Evolutionary conservation across 2,329 filamentous ascomycete species (phyloP), one percentile per base, ranked within the genome.

Genomic region (Polychaeton citri): DNA sequence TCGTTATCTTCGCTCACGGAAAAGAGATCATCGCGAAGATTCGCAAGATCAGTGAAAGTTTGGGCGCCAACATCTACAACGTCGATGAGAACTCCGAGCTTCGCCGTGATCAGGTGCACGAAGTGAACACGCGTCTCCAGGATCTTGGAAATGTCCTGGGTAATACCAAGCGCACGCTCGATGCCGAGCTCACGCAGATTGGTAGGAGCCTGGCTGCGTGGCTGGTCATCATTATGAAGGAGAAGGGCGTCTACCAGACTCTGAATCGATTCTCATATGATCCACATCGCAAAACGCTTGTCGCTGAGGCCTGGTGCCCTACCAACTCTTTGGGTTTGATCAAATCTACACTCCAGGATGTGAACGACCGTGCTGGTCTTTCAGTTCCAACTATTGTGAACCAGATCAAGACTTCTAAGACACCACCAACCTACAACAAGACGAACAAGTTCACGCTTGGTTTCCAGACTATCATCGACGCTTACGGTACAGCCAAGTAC

Each of bases 361-460:
- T 98, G 50, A 98, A 92, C 46, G 92, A 94, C 62, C 77, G 86
- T 44, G 90, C 90, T 46, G 90, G 92, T 19, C 71, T 96, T 37
- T 92, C 88, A n/a, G 86, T 96, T 19, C 88, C 92, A 6, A 96
- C 88, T 35, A 96, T 98, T 52, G 88, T 98, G 67, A 96, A 96
- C 60, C 86, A 94, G 65, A 90, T 98, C 56, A 79, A 78, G 51
- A 96, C 88, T 30, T 94, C 87, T 65, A 96, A 95, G 71, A 96
- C 84, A 5, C 90, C 92, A 18, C 90, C 90, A 1, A 98, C 90
- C 1, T 96, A 92, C 60, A 76, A 95, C 61, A 93, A 93, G 67
- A 95, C 87, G 20, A 98, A 98, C 71, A 94, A 88, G 62, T 96
- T 96, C 57, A 98, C 92, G 3, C 80, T 95, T 53, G 90, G 81